Evolutionary conservation across 129 eudicot species (phyloP), one percentile per base, ranked within the genome.

Genomic region (Lactuca sativa): DNA sequence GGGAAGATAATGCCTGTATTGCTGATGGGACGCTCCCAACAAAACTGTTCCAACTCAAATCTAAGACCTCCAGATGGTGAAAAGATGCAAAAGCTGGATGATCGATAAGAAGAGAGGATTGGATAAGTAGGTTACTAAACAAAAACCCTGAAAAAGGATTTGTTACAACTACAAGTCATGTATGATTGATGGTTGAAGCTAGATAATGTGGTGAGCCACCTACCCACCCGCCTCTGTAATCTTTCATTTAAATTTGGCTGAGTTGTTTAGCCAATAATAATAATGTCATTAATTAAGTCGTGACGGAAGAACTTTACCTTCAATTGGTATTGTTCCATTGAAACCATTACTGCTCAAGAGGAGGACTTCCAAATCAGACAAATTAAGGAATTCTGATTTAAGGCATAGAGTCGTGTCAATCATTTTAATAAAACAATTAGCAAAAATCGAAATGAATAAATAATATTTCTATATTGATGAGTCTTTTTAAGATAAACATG

Each of bases 11-110:
- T 61, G 58, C 16, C 4, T 30, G 15, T 52, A 69, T 54, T 31
- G 25, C 9, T 8, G 75, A 69, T 1, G 75, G 71, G 25, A 76
- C 15, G 62, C 81, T 62, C 14, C 81, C 81, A 52, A 31, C 38
- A 60, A 76, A 61, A 5, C 41, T 7, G 40, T 53, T 59, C 0
- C 0, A 0, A 30, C 56, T 62, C 71, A 76, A 54, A 55, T 76
- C 73, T 60, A 76, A 40, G 70, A 68, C 55, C 69, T 52, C 7
- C 14, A 76, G 34, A 68, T 9, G 63, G 31, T 11, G 64, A 5
- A 68, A 69, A 52, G 56, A 60, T 21, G 80, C 58, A 3, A 76
- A 68, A 67, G 69, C 75, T 67, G 31, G 5, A 54, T 53, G 25
- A 56, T 44, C n/a, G n/a, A n/a, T n/a, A n/a, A 41, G 11, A 41